Evolutionary conservation across 116 monocot genomes (phyloP).

Genomic region (Zostera marina): DNA sequence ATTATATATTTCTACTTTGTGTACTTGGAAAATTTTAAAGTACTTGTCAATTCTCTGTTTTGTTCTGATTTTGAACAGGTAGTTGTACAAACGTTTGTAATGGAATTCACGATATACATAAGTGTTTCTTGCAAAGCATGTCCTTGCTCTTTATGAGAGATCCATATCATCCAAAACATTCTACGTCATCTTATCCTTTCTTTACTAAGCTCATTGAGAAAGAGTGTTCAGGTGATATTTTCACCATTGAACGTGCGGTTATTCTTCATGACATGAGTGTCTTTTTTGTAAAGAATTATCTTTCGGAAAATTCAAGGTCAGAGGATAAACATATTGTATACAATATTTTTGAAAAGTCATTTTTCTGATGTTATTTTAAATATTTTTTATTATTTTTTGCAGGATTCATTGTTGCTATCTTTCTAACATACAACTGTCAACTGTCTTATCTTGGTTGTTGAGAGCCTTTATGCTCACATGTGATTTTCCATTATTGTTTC

Average conservation of each 20-base stretch:
- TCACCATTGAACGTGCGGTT: slow-evolving; percentile 41
- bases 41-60: background rate
- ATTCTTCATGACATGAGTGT: slow-evolving; percentile 50
- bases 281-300: slow-evolving; percentile 36
- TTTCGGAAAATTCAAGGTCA: slow-evolving; percentile 46
- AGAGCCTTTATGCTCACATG: slow-evolving; percentile 15
- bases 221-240: slow-evolving; percentile 22
- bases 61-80: slow-evolving; percentile 7
- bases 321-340: background rate
- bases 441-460: slow-evolving; percentile 17
- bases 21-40: background rate
- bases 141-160: slow-evolving; percentile 25
- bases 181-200: slow-evolving; percentile 7
- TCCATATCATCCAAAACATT: slow-evolving; percentile 9
- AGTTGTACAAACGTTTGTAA: slow-evolving; percentile 3
- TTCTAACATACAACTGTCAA: slow-evolving; percentile 9
- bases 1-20: background rate
- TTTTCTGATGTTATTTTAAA: slow-evolving; percentile 1
- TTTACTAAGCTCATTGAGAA: slow-evolving; percentile 33
- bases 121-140: slow-evolving; percentile 43
- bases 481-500: slow-evolving; percentile 18
- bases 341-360: background rate
- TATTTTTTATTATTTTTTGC: slow-evolving; percentile 3
- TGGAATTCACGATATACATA: slow-evolving; percentile 36
- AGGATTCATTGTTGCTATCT: slow-evolving; percentile 16